These are phyloP conservation scores for Microdochium nivale DNA, from an alignment of 2,329 filamentous ascomycete species.

Conservation along the genomic window DNA sequence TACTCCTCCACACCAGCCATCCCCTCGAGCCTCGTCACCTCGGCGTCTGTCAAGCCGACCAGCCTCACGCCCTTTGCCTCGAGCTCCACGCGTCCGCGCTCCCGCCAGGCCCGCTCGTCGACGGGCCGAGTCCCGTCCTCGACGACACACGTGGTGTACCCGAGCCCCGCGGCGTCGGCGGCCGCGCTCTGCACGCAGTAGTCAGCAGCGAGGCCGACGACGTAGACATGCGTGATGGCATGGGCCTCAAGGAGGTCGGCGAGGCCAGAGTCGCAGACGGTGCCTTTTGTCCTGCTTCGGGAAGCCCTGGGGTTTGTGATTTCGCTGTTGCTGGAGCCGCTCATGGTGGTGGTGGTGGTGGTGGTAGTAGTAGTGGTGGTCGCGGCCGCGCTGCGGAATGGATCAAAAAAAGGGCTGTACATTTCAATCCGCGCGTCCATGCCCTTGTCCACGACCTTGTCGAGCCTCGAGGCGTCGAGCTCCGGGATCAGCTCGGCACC, in stretches of 20 bases:
- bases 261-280: slow-evolving; percentile 54
- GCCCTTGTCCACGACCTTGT: slow-evolving; percentile 71
- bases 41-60: slow-evolving; percentile 45
- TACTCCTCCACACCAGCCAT: not conserved
- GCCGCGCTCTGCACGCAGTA: slow-evolving; percentile 84
- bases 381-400: slow-evolving; percentile 44
- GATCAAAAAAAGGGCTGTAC: slow-evolving; percentile 87
- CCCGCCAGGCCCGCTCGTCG: slow-evolving; percentile 49
- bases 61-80: slow-evolving; percentile 51
- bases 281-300: slow-evolving; percentile 4
- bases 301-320: too few relatives aligned
- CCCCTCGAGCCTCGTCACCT: slow-evolving; percentile 41
- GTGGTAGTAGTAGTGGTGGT: not conserved
- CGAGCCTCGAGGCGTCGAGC: slow-evolving; percentile 50
- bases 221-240: slow-evolving; percentile 68
- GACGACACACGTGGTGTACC: slow-evolving; percentile 69
- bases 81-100: slow-evolving; percentile 40
- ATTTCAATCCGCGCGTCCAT: slow-evolving; percentile 69
- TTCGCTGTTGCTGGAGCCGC: too few relatives aligned
- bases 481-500: slow-evolving; percentile 70
- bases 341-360: not conserved
- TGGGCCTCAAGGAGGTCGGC: slow-evolving; percentile 43
- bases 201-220: slow-evolving; percentile 80
- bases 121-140: slow-evolving; percentile 73
- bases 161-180: slow-evolving; percentile 64